Base-by-base conservation (phyloP, 2,329 filamentous ascomycete species). In the Xylariales sp. region DNA sequence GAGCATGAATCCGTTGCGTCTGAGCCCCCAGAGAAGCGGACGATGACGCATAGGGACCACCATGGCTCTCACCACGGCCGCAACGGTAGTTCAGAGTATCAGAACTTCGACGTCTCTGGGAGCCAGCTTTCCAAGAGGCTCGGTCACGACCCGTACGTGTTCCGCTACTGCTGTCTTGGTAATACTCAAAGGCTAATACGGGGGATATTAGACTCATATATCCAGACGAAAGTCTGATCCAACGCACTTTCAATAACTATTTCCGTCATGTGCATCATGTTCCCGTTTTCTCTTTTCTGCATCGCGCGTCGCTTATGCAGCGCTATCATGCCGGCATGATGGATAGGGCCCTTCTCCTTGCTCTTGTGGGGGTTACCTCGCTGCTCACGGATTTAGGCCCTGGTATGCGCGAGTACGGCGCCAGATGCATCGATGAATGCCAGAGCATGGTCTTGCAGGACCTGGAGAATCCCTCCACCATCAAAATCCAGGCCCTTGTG, bases 231-330 rank as follows among this genome's bases (percentile, higher is more conserved):
- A 78, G 82, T 28, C 74, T 88, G 32, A 84, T 86, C 48, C 79
- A 83, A 57, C 82, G 82, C 46, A 85, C 85, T 5, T 86, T 88
- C 70, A 85, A 85, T 72, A 83, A 84, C 71, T 88, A 87, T 78
- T 88, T 88, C 75, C 83, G 84, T 49, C 84, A 88, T 73, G 82
- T 88, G 48, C 86, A 88, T 76, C 86, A 88, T 69, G 85, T 88
- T 59, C 85, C 86, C 52, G 85, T 86, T 71, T 86, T 86, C 77
- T 86, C 85, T 10, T 89, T 88, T 64, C 77, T 89, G 16, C 86
- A 89, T 72, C 85, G 86, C 32, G 85, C 86, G 12, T 88, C 86
- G 1, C 82, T 88, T 30, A 87, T 87, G 85, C 86, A 88, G 74
- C 82, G 86, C 36, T 87, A 87, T 74, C 83, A 87, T 69, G 82